Evolutionary conservation across 176 grass and related monocot genomes (phyloP), one percentile per base, ranked within the genome.

Genomic region (Typha latifolia): DNA sequence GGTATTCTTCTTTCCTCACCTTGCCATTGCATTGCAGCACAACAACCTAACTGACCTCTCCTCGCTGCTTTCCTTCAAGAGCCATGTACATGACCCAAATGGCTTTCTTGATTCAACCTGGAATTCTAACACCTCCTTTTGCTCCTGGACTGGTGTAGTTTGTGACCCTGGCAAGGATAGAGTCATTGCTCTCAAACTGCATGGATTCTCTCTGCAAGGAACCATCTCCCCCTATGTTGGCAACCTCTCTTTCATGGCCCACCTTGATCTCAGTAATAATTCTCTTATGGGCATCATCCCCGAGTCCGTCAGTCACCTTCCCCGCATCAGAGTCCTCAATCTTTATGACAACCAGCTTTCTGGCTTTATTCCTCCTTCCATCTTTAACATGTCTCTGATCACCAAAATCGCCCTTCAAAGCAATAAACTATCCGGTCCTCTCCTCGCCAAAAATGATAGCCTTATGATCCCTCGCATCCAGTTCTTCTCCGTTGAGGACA

Each of bases 321-420:
- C 27, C 24, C 74, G 74, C 2, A 14, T 76, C 61, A 61, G 29
- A 23, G n/a, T 8, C 9, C 50, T 76, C 22, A 16, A 11, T 19
- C 62, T 76, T 5, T 4, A 15, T 34, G 1, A 3, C 24, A 76
- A 76, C 74, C 47, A 52, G 10, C 49, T 76, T 8, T 52, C 74
- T 2, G 74, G 74, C n/a, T 18, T 29, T 48, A 51, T 76, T 48
- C 74, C 74, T 14, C 57, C 29, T 2, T 47, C 48, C 19, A 76
- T 76, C 43, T 76, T 76, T 24, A 68, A 76, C 63, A 67, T 61
- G 23, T 76, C 73, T 51, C 57, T 57, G 62, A 15, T 55, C n/a
- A 5, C 12, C 5, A 11, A 9, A 12, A 32, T 76, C 29, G 47
- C 49, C n/a, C 49, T 76, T 23, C 0, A 1, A 2, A 3, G 1